A percentile compares a stretch with the other conserved stretches of the same genome.
Evolutionary conservation across 139 green algal species (phyloP).

Genomic region (Chlorella sorokiniana): DNA sequence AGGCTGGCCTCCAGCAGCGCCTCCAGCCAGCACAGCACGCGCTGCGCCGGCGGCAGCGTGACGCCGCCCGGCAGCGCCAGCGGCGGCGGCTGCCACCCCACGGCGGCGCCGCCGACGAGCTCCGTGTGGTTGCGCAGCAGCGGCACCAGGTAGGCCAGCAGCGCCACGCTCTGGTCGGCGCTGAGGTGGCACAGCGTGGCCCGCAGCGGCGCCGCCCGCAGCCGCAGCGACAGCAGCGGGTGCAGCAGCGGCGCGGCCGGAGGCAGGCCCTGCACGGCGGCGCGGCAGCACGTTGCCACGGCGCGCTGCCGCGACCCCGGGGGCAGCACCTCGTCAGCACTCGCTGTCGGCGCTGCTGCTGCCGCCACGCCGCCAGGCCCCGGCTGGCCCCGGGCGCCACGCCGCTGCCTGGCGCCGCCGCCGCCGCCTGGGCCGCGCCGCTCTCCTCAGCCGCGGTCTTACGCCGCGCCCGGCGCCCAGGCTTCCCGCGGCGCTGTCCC

Average conservation of each 20-base stretch:
- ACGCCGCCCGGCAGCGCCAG: neutral
- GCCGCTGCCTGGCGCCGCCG: neutral
- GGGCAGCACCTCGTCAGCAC: neutral
- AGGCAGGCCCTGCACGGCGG: constrained; percentile 20
- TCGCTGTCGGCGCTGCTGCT: neutral
- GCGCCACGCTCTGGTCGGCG: neutral
- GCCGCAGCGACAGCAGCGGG: constrained; percentile 9
- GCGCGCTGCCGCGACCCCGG: neutral
- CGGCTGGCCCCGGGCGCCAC: too few species aligned
- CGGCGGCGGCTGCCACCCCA: neutral
- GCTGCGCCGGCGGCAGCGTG: neutral
- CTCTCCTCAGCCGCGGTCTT: too few species aligned
- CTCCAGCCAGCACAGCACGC: constrained; percentile 17
- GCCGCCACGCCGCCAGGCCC: neutral
- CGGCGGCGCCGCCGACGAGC: neutral
- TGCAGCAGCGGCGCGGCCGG: constrained; percentile 24
- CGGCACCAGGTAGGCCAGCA: constrained; percentile 38
- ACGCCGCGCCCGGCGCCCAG: too few species aligned
- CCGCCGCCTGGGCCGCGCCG: too few species aligned
- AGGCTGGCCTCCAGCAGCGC: constrained; percentile 25
- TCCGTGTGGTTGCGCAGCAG: constrained; percentile 22
- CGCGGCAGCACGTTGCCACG: constrained; percentile 17
- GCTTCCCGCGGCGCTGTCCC: neutral
- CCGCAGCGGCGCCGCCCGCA: neutral
- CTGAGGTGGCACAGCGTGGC: constrained; percentile 11